Conservation (phyloP, 1,139 yeast species). For the Lodderomyces beijingensis region DNA sequence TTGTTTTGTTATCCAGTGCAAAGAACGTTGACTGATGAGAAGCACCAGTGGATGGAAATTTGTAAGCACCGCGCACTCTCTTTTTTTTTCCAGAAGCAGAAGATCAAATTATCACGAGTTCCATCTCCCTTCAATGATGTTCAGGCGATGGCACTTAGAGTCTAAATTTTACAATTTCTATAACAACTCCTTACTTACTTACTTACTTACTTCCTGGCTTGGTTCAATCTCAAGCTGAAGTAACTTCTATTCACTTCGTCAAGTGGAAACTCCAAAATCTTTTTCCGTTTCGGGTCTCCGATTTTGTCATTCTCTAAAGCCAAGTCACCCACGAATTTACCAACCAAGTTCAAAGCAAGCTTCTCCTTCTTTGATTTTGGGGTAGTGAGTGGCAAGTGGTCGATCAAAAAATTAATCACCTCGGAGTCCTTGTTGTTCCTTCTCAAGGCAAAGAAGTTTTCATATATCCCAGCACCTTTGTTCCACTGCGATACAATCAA, state of each 20-base stretch:
- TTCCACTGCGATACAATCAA: conserved; percentile 50
- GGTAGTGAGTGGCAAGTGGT: conserved; percentile 40
- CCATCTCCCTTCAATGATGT: no score
- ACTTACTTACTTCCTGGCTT: no score
- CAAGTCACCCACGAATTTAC: conserved; percentile 42
- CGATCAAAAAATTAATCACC: conserved; percentile 29
- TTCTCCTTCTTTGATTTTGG: conserved; percentile 25
- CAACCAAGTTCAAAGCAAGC: conserved; percentile 51
- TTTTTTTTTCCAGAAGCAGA: no score
- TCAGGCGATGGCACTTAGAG: no score
- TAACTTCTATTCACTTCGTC: conserved; percentile 47
- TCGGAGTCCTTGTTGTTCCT: conserved; percentile 15
- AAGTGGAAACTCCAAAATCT: conserved; percentile 32
- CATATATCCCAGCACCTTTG: conserved; percentile 57
- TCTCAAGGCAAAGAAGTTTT: conserved; percentile 36
- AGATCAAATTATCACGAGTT: no score
- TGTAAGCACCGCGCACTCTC: no score
- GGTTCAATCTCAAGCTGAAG: conserved; percentile 20
- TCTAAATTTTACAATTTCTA: no score
- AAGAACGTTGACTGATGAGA: not conserved
- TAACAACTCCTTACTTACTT: no score
- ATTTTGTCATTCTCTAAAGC: conserved; percentile 23
- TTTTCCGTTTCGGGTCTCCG: conserved; percentile 16
- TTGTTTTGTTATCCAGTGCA: no score
- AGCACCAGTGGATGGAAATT: no score